phyloP scores from a whole-genome alignment of 148 eudicot genomes.

The Amaranthus cruentus region DNA sequence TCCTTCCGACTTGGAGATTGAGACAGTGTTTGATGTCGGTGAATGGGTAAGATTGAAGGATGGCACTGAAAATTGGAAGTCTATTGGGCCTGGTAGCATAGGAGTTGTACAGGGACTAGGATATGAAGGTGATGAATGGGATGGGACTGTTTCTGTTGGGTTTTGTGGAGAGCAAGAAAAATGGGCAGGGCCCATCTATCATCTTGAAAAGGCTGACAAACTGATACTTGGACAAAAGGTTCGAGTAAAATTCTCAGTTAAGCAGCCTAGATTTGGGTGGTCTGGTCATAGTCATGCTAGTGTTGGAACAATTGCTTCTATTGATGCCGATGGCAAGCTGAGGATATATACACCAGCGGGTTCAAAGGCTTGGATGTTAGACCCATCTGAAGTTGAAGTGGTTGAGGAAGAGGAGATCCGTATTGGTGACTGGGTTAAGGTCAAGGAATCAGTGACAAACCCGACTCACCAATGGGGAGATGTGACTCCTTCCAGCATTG shows the following conservation, averaged over 20 bases:
- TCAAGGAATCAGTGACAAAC: constrained; percentile 44
- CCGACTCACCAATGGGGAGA: constrained; percentile 98
- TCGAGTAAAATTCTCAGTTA: constrained; percentile 50
- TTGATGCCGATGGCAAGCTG: constrained; percentile 91
- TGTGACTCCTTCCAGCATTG: constrained; percentile 71
- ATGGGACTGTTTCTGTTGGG: constrained; percentile 65
- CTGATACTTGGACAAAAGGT: constrained; percentile 71
- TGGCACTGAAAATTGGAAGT: constrained; percentile 61
- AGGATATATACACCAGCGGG: constrained; percentile 87
- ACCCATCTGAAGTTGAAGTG: constrained; percentile 83
- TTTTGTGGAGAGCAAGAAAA: constrained; percentile 93
- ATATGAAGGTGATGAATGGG: constrained; percentile 63
- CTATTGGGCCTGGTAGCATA: constrained; percentile 66
- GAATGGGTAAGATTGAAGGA: constrained; percentile 79
- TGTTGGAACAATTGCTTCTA: constrained; percentile 70
- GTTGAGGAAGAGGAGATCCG: constrained; percentile 80
- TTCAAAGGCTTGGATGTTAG: constrained; percentile 82
- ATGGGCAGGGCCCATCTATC: constrained; percentile 64
- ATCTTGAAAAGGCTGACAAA: constrained; percentile 58
- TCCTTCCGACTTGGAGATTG: constrained; percentile 80
- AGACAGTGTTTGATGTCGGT: constrained; percentile 78
- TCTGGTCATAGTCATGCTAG: constrained; percentile 82
- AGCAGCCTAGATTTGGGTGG: constrained; percentile 97
- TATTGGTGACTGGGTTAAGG: constrained; percentile 87
- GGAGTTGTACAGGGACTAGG: constrained; percentile 87